These are phyloP conservation scores for Thielaviopsis musarum DNA, from an alignment of 2,329 filamentous ascomycete species.

Conservation along the genomic window DNA sequence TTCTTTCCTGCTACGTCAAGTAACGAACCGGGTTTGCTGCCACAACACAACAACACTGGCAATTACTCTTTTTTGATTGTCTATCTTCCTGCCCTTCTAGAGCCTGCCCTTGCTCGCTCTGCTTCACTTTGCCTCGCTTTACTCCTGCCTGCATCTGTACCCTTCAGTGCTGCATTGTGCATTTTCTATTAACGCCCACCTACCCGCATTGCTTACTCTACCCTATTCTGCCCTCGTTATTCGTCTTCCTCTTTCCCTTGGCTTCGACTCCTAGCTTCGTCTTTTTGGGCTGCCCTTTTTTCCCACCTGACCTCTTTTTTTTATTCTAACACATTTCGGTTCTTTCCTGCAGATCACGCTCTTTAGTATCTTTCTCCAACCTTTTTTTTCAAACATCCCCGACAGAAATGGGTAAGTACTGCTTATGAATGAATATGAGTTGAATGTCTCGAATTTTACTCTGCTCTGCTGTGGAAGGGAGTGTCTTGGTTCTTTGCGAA, in stretches of 20 bases:
- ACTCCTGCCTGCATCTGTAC: not conserved
- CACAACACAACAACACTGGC: not conserved
- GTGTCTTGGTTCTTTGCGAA: not conserved
- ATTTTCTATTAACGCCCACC: not conserved
- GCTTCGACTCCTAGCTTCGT: not conserved
- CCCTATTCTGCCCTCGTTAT: not conserved
- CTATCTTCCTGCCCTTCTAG: not conserved
- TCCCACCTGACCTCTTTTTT: not conserved
- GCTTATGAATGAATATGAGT: not conserved
- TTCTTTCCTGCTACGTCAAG: slow-evolving; percentile 3
- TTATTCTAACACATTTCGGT: not conserved
- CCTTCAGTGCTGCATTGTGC: not conserved
- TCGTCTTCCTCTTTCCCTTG: not conserved
- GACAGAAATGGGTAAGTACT: slow-evolving; percentile 10
- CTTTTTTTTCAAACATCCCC: slow-evolving; percentile 1
- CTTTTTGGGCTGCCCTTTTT: not conserved
- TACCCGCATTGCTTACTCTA: not conserved
- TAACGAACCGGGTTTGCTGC: not conserved
- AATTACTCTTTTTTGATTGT: not conserved
- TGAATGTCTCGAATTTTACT: not conserved
- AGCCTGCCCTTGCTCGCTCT: not conserved
- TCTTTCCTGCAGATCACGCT: not conserved
- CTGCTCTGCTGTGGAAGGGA: not conserved
- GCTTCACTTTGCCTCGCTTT: not conserved
- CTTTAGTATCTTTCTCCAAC: not conserved